These are phyloP conservation scores for Lipomyces lipofer DNA, from an alignment of 805 yeast genomes.

Conservation along the genomic window DNA sequence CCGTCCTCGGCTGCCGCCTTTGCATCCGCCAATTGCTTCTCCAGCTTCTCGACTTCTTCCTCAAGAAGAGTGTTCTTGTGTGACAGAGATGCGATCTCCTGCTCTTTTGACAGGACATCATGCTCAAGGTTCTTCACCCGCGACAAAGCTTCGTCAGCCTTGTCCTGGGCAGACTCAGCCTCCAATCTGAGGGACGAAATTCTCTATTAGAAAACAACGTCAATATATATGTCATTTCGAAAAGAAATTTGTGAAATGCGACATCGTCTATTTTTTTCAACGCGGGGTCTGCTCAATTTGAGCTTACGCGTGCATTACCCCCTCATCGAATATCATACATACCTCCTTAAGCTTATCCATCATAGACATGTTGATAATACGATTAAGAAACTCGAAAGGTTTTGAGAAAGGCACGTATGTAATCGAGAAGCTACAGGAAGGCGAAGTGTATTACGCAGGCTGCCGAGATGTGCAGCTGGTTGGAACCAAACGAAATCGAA, in stretches of 20 bases:
- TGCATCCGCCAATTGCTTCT: slow-evolving; percentile 68
- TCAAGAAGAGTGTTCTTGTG: slow-evolving; percentile 90
- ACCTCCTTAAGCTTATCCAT: slow-evolving; percentile 56
- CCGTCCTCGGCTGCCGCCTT: slow-evolving; percentile 90
- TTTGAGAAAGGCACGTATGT: no score
- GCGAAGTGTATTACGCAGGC: no score
- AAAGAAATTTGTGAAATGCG: neutral
- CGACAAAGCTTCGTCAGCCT: slow-evolving; percentile 81
- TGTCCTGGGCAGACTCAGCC: slow-evolving; percentile 96
- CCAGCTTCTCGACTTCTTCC: slow-evolving; percentile 72
- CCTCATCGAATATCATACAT: no score
- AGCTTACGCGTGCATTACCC: no score
- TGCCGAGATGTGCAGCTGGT: no score
- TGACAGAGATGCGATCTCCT: slow-evolving; percentile 87
- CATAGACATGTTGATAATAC: slow-evolving; percentile 28
- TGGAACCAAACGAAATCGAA: no score
- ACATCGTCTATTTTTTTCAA: no score
- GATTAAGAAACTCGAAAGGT: neutral
- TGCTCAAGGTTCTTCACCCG: slow-evolving; percentile 89
- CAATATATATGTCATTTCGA: slow-evolving; percentile 18
- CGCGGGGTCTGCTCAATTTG: no score
- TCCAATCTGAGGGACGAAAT: slow-evolving; percentile 86
- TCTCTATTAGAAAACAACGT: slow-evolving; percentile 53
- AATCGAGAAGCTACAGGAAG: no score
- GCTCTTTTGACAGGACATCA: slow-evolving; percentile 87